These are phyloP conservation scores for Leptographium radiaticola DNA, from an alignment of 2,329 filamentous ascomycete genomes.

Conservation along the genomic window DNA sequence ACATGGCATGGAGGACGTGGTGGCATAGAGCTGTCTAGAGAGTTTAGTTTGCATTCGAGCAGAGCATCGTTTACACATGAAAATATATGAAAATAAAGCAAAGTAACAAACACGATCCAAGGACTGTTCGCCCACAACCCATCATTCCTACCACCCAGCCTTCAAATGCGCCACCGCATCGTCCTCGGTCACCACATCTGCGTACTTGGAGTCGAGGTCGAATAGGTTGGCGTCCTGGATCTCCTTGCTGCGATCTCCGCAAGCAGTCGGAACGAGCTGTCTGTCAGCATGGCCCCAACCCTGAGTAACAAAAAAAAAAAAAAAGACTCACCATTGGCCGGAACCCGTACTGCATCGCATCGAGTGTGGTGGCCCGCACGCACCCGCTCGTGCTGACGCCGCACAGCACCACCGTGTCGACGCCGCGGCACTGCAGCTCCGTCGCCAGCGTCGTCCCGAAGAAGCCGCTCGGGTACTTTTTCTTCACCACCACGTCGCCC, in stretches of 20 bases:
- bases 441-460: conserved; percentile 31
- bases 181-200: conserved; percentile 27
- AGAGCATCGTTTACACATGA: no score
- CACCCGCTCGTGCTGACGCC: conserved; percentile 34
- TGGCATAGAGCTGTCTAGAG: no score
- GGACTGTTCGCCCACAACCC: no score
- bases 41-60: no score
- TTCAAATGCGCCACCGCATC: conserved; percentile 25
- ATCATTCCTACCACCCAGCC: conserved; percentile 19
- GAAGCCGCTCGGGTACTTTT: conserved; percentile 31
- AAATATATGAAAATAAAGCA: no score
- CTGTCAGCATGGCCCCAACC: not conserved
- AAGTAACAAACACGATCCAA: no score
- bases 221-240: conserved; percentile 25
- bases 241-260: conserved; percentile 28
- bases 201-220: conserved; percentile 29
- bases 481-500: conserved; percentile 24
- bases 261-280: conserved; percentile 29
- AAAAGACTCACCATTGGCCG: conserved; percentile 25
- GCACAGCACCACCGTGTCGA: conserved; percentile 32
- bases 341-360: conserved; percentile 30
- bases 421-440: conserved; percentile 21
- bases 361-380: conserved; percentile 28
- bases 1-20: no score
- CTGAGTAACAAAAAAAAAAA: not conserved